Base-by-base conservation (phyloP, 2,329 filamentous ascomycete genomes). In the Teratosphaeriaceae sp. region DNA sequence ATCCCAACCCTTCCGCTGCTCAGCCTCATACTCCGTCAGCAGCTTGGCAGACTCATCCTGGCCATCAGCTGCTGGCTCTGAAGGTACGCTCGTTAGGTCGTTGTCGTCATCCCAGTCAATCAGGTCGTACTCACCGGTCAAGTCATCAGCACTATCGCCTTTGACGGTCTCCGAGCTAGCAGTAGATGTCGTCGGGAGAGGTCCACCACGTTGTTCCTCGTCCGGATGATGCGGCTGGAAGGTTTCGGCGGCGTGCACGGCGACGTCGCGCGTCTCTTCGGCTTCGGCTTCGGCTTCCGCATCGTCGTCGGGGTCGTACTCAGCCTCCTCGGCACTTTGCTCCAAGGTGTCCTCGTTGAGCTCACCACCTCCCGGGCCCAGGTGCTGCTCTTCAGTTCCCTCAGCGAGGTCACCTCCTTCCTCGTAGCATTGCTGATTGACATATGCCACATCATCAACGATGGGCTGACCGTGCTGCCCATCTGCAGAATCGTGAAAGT, bases 111-210 rank as follows among this genome's bases (percentile, higher is more conserved):
- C 47, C 48, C 45, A 60, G 26, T 56, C 50, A 21, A 58, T 54
- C 4, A 49, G 29, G 11, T 56, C 48, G 13, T 52, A 56, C 57
- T 61, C 51, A 61, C 57, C 58, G 49, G 46, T 47, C 19, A 39
- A 37, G 24, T 49, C 48, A 35, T 54, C 49, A 39, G 49, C 42
- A 18, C 19, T 11, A 43, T 52, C 49, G 21, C 44, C 51, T 40
- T 50, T 50, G 49, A 52, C 42, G 35, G 51, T 52, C 16, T 42
- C 51, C 45, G 54, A 56, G 46, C 49, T 56, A 41, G 49, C 50
- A 45, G 48, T 35, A 33, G 55, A 55, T 18, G 48, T 47, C 15
- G 47, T 41, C 7, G 44, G 29, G n/a, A 13, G 35, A 12, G 13
- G 8, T 9, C 24, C 5, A 20, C 19, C 35, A 38, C 18, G 23